These are phyloP conservation scores for Cyphellophora europaea DNA, from an alignment of 2,329 filamentous ascomycete species.

Conservation along the genomic window DNA sequence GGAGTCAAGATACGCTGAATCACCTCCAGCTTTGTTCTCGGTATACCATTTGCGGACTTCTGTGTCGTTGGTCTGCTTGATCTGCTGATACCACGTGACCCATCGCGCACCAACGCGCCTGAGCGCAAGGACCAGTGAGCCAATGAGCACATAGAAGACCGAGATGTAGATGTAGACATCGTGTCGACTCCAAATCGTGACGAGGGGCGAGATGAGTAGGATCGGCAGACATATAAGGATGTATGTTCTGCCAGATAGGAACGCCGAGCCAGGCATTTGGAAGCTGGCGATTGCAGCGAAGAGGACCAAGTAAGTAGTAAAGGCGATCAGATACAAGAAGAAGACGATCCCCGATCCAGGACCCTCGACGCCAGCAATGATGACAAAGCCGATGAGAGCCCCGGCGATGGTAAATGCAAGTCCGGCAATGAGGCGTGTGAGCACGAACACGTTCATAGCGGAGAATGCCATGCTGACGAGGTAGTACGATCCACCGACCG, in stretches of 20 bases:
- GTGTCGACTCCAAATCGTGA: conserved; percentile 44
- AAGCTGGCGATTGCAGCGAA: conserved; percentile 46
- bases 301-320: conserved; percentile 51
- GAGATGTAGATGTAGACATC: conserved; percentile 49
- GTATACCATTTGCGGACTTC: conserved; percentile 33
- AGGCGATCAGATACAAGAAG: conserved; percentile 47
- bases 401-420: conserved; percentile 42
- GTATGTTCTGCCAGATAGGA: conserved; percentile 48
- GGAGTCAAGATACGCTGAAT: conserved; percentile 31
- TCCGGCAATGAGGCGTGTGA: conserved; percentile 43
- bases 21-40: conserved; percentile 22
- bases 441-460: conserved; percentile 45
- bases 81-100: conserved; percentile 44
- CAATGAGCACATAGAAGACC: conserved; percentile 42
- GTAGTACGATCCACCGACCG: conserved; percentile 54
- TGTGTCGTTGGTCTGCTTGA: conserved; percentile 29
- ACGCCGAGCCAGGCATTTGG: conserved; percentile 45
- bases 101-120: conserved; percentile 47
- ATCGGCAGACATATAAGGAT: conserved; percentile 48
- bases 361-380: conserved; percentile 37
- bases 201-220: conserved; percentile 46
- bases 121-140: conserved; percentile 42
- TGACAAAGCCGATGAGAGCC: conserved; percentile 43
- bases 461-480: conserved; percentile 48
- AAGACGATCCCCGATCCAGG: conserved; percentile 45